phyloP scores from a whole-genome alignment of 2,329 filamentous ascomycete genomes.

The Fusarium sp. region DNA sequence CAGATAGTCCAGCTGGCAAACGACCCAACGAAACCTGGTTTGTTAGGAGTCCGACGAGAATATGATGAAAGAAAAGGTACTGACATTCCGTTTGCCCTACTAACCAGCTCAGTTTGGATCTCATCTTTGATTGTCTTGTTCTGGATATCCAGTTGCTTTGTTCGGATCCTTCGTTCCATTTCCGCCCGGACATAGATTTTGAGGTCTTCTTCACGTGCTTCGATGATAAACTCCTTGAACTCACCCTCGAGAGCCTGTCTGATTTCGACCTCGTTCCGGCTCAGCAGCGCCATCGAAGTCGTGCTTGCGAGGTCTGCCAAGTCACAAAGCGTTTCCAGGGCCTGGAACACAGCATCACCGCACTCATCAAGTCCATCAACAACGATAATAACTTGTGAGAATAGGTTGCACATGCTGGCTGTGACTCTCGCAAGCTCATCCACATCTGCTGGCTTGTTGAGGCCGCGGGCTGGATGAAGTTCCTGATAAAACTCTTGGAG shows the following conservation, averaged over 20 bases:
- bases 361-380: background rate
- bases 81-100: background rate
- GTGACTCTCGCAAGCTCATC: background rate
- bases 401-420: background rate
- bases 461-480: background rate
- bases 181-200: background rate
- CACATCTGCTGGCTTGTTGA: background rate
- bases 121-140: background rate
- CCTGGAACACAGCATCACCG: background rate
- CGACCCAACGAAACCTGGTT: background rate
- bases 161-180: background rate
- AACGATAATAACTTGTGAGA: background rate
- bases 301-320: background rate
- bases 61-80: background rate
- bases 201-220: background rate
- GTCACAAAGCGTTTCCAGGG: background rate
- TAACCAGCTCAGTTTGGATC: background rate
- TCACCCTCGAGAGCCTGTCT: background rate
- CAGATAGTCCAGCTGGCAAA: background rate
- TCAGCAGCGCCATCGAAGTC: background rate
- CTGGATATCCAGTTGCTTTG: background rate
- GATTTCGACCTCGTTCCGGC: background rate
- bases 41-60: background rate
- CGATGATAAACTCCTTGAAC: background rate
- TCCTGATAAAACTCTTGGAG: background rate